phyloP scores from a whole-genome alignment of 176 grass and related monocot species.

The Eragrostis nindensis region DNA sequence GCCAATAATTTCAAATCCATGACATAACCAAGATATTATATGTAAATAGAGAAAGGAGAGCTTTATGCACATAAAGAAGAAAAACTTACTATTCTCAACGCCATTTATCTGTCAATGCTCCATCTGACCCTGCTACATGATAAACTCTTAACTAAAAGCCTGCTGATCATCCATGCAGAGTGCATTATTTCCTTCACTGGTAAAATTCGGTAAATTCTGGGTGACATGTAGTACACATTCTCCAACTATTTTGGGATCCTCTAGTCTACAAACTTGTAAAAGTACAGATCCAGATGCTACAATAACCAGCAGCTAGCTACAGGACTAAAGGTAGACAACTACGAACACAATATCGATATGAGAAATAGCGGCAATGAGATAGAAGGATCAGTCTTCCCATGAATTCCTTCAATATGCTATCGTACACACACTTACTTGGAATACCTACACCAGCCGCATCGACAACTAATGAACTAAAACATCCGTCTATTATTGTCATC shows the following conservation, averaged over 20 bases:
- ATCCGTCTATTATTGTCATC: conserved; percentile 60
- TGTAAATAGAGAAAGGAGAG: not conserved
- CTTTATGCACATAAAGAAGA: not conserved
- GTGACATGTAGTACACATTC: conserved; percentile 24
- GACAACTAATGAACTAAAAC: conserved; percentile 63
- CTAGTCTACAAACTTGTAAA: conserved; percentile 25
- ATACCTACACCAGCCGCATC: conserved; percentile 43
- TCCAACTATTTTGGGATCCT: conserved; percentile 48
- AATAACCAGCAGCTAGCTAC: conserved; percentile 40
- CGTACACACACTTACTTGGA: conserved; percentile 42
- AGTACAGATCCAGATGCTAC: conserved; percentile 34
- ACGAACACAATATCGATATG: conserved; percentile 1
- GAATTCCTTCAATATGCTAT: conserved; percentile 49
- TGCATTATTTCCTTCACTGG: conserved; percentile 37
- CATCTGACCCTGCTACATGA: conserved; percentile 26
- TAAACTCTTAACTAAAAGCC: conserved; percentile 14
- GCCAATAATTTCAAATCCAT: not conserved
- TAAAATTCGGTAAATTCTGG: conserved; percentile 30
- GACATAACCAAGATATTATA: not conserved
- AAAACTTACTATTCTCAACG: conserved; percentile 43
- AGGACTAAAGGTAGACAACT: conserved; percentile 26
- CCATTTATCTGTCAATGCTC: conserved; percentile 20
- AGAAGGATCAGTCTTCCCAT: conserved; percentile 21
- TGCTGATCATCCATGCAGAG: conserved; percentile 29
- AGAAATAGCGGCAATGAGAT: conserved; percentile 13